Evolutionary conservation across 495 filamentous ascomycete genomes (phyloP), one percentile per base, ranked within the genome.

Genomic region (Podospora pseudocomata): DNA sequence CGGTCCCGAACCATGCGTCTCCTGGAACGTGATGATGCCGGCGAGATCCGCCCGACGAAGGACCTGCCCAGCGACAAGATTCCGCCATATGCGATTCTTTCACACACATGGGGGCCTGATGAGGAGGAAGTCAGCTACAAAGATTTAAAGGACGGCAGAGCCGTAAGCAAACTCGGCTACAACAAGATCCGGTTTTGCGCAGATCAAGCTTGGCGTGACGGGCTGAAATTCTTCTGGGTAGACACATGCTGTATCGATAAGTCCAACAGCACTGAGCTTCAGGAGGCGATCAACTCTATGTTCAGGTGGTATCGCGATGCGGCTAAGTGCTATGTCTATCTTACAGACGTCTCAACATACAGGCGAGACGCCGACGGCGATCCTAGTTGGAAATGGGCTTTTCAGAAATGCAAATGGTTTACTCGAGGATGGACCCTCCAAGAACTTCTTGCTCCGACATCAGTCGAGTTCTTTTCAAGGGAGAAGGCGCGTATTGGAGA

Each of bases 271-370:
- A 73, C 75, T 2, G 78, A 82, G 65, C 72, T 80, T 2, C 68
- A 68, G 20, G 75, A 81, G 62, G 79, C 77, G 20, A 78, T 83
- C 20, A 84, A 83, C 55, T 80, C 78, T 1, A 84, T 84, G 81
- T 84, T 74, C 63, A 60, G 57, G 5, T 81, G 74, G 79, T 81
- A 80, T 26, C 27, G 67, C 7, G 30, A 71, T 0, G 71, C 76
- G 5, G 32, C 16, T 1, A 63, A 72, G 1, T 80, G 78, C 65
- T 80, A 76, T 32, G 74, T 70, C 5, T 77, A 73, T 66, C 71
- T 23, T 2, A 2, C 1, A 2, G 23, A 23, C 23, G 23, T 23
- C 23, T 23, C 20, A 23, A 23, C 20, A 73, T 7, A 57, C 20
- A 11, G 69, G 73, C 64, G 53, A 57, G 15, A 9, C 49, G 49